phyloP scores from a whole-genome alignment of 2,329 filamentous ascomycete species.

The Monosporascus sp. region DNA sequence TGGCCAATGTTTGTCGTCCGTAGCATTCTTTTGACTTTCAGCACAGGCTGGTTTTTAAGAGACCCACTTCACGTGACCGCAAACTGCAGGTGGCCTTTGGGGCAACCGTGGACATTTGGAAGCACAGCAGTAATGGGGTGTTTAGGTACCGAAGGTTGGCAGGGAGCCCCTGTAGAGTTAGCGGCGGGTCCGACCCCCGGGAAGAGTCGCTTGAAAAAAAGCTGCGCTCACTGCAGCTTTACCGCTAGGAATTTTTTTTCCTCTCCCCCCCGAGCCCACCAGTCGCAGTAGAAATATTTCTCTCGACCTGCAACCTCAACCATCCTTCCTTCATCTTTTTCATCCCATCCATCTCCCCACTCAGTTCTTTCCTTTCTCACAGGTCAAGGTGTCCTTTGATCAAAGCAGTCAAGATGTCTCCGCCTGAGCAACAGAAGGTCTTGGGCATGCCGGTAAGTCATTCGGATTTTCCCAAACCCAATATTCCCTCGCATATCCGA shows the following conservation, averaged over 20 bases:
- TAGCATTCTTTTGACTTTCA: neutral
- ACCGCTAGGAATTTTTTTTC: constrained; percentile 49
- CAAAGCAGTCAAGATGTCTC: constrained; percentile 49
- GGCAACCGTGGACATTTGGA: constrained; percentile 12
- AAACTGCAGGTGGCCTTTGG: constrained; percentile 10
- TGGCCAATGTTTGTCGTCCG: neutral
- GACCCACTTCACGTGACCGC: constrained; percentile 11
- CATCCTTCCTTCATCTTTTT: constrained; percentile 7
- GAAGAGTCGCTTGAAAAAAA: constrained; percentile 50
- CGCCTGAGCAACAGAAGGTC: constrained; percentile 51
- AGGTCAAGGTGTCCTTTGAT: constrained; percentile 37
- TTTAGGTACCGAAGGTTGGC: constrained; percentile 5
- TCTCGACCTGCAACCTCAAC: constrained; percentile 26
- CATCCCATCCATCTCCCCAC: constrained; percentile 45
- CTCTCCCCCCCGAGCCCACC: constrained; percentile 37
- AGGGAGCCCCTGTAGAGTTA: constrained; percentile 16
- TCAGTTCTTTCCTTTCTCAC: constrained; percentile 47
- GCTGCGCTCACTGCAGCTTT: constrained; percentile 32
- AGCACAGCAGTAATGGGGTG: neutral
- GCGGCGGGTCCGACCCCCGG: constrained; percentile 30
- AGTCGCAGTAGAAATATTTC: constrained; percentile 40
- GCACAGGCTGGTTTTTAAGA: neutral
- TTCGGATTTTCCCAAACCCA: constrained; percentile 3
- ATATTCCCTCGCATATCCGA: constrained; percentile 14
- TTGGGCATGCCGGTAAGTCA: constrained; percentile 60